Conservation (phyloP, 1,139 yeast species). For the Kodamaea arcana region DNA sequence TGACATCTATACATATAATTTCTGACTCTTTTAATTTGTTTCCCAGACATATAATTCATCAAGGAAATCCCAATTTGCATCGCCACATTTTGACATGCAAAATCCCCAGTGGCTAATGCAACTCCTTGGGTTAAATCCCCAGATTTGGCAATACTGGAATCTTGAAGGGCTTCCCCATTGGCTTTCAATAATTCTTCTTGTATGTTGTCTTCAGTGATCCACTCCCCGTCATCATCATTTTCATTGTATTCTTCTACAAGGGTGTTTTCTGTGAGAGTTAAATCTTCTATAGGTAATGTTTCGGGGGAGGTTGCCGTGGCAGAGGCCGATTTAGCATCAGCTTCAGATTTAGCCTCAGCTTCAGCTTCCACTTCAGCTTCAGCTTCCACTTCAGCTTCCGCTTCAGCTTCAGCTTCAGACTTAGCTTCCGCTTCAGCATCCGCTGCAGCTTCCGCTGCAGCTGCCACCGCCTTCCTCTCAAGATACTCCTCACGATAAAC, state of each 20-base stretch:
- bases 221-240: conserved; percentile 80
- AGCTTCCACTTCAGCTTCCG: conserved; percentile 4
- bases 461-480: conserved; percentile 55
- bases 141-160: conserved; percentile 16
- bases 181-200: conserved; percentile 66
- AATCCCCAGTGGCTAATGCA: conserved; percentile 92
- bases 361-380: neutral
- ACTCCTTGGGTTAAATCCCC: conserved; percentile 40
- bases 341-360: conserved; percentile 8
- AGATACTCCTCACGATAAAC: conserved; percentile 39
- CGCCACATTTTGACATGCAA: conserved; percentile 94
- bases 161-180: conserved; percentile 42
- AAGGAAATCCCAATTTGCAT: conserved; percentile 85
- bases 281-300: conserved; percentile 5
- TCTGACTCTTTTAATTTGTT: conserved; percentile 78
- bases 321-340: no score
- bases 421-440: conserved; percentile 10
- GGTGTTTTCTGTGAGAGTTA: conserved; percentile 12
- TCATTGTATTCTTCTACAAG: conserved; percentile 46
- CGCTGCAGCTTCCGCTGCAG: conserved; percentile 23
- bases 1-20: conserved; percentile 95
- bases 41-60: conserved; percentile 81
- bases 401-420: conserved; percentile 7
- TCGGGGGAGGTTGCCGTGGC: conserved; percentile 9
- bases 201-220: conserved; percentile 91